Evolutionary conservation across 176 grass and related monocot genomes (phyloP).

Genomic region (Cocos nucifera): DNA sequence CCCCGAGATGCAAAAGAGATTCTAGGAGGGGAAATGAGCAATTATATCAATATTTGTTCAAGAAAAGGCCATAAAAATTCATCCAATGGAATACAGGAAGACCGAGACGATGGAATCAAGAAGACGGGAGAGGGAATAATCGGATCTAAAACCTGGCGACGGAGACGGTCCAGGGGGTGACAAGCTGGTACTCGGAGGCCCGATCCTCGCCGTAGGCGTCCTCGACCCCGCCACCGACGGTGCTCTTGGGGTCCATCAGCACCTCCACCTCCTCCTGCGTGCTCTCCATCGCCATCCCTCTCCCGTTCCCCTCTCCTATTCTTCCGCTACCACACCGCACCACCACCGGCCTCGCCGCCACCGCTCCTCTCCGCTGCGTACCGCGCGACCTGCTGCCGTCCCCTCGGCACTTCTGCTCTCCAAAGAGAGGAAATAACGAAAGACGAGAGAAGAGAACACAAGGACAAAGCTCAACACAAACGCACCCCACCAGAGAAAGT

Average conservation of each 20-base stretch:
- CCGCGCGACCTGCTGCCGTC: background rate
- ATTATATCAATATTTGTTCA: too few species aligned
- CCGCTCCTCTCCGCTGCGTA: slow-evolving; percentile 15
- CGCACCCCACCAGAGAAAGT: background rate
- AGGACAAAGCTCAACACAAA: background rate
- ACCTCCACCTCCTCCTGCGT: slow-evolving; percentile 14
- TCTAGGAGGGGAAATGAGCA: too few species aligned
- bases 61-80: too few species aligned
- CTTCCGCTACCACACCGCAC: slow-evolving; percentile 17
- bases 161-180: slow-evolving; percentile 78
- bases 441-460: background rate
- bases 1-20: too few species aligned
- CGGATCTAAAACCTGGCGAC: slow-evolving; percentile 71
- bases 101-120: background rate
- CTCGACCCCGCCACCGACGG: slow-evolving; percentile 28
- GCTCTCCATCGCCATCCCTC: slow-evolving; percentile 17
- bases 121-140: background rate
- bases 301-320: slow-evolving; percentile 26
- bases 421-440: background rate
- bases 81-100: too few species aligned
- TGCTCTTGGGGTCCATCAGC: background rate
- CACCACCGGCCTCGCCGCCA: slow-evolving; percentile 28
- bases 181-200: slow-evolving; percentile 51
- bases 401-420: background rate
- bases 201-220: slow-evolving; percentile 53